Evolutionary conservation across 108 stramenopile genomes (phyloP), one percentile per base, ranked within the genome.

Genomic region (Pseudonitzschia delicatissima): DNA sequence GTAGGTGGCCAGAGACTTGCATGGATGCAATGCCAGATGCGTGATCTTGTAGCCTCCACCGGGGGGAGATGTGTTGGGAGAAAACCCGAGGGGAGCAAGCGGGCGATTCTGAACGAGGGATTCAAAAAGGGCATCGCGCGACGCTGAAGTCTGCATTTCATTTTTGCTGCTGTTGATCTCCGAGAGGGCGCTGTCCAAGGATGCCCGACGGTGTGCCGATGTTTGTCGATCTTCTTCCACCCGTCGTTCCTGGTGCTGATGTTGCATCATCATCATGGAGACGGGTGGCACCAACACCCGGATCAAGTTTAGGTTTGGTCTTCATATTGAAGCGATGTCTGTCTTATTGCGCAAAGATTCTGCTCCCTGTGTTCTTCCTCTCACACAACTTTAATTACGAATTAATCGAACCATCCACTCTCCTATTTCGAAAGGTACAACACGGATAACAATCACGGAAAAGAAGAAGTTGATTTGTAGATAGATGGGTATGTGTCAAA

Each of bases 281-380:
- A 55, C 31, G 29, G 53, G 53, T 5, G 53, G 53, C 9, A 13
- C 53, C 32, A 55, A 29, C n/a, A 55, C 53, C 4, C 53, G 53
- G 32, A 55, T 33, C 32, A 55, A 42, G 47, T 27, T 55, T 55
- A n/a, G 53, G 53, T 55, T 55, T 55, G 8, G 53, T 55, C 53
- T 55, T 55, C 53, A 55, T 55, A 9, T 12, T 51, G 23, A 15
- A 42, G 11, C 12, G 40, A 2, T 42, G 40, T 15, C 15, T 15
- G 0, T 42, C 15, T 0, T 42, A 15, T 42, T n/a, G n/a, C n/a
- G n/a, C n/a, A n/a, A n/a, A n/a, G n/a, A n/a, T n/a, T n/a, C n/a
- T n/a, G n/a, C n/a, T n/a, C n/a, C n/a, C n/a, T n/a, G n/a, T n/a
- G n/a, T n/a, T n/a, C n/a, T n/a, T n/a, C n/a, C n/a, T n/a, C n/a